Evolutionary conservation across 306 rosid genomes (phyloP), one percentile per base, ranked within the genome.

Genomic region (Sicyos edulis): DNA sequence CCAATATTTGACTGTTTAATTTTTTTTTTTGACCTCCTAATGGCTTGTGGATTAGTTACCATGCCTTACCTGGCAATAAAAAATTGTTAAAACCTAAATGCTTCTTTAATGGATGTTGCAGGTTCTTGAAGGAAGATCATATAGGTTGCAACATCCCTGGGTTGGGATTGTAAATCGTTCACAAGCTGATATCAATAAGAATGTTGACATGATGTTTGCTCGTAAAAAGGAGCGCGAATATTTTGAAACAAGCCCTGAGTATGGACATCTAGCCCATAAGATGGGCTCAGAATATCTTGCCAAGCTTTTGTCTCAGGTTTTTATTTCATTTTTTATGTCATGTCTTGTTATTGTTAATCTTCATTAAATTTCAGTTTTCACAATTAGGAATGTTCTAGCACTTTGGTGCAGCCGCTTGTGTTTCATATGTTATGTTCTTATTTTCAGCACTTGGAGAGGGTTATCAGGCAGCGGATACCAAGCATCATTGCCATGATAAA

Each of bases 241-340:
- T 84, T 92, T 92, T 61, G 96, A 92, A 87, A 84, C 90, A 42
- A 92, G 98, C 76, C 98, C 96, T 8, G 98, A 92, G 72, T 92
- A 92, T 80, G 98, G 98, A 78, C 98, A 92, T 81, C 80, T 92
- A 80, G 88, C 98, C 53, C 92, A 84, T 81, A 92, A 91, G 87
- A 92, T 92, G 98, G 98, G 98, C 32, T 86, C 98, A 78, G 98
- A 90, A 59, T 92, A 90, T 88, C 98, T 92, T 77, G 98, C 98
- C 47, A 88, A 87, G 81, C 98, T 92, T 83, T 85, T 92, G 78
- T 92, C 98, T 55, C 82, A 90, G 96, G 98, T 92, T 60, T 44
- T 74, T 16, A 26, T 80, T 70, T 16, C 79, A 32, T 8, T 34
- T 55, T 32, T 64, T 55, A 32, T 58, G 15, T 73, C 62, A 53